Evolutionary conservation across 441 rosid species (phyloP), one percentile per base, ranked within the genome.

Genomic region (Eutrema salsugineum): DNA sequence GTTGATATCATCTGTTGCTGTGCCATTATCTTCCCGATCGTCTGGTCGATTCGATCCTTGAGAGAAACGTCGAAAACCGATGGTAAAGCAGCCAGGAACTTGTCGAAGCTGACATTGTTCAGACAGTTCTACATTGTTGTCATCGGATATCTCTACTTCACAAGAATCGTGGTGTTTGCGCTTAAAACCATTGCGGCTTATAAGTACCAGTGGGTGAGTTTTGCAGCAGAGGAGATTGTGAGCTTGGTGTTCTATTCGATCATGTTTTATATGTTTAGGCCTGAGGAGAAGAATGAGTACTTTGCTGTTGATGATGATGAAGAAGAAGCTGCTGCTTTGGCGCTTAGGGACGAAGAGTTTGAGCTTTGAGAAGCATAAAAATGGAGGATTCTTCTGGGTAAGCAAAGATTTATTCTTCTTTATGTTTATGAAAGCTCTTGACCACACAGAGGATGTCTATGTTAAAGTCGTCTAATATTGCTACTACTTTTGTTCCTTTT

Each of bases 181-280:
- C 75, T 93, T 17, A 91, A 79, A 86, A 95, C 97, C 2, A 89
- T 95, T 33, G 96, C 97, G 0, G 94, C 96, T 2, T 95, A 95
- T 28, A 91, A 86, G 82, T 95, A 86, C 32, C 92, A 91, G 84
- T 95, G 97, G 98, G 95, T 93, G 70, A 89, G 95, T 66, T 83
- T 81, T 83, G 93, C 89, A 0, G 97, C 97, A 0, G 97, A 93
- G 87, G 97, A 95, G 89, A 73, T 76, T n/a, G 98, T 91, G 2
- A 86, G 94, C 78, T 66, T 91, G 67, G 83, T 77, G 32, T 89
- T 95, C 68, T 95, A 83, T 71, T 51, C 72, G 11, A 86, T 93
- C 48, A 95, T 93, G 84, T 91, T 95, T 75, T 84, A 88, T 63
- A 91, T 93, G 99, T 95, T 95, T 74, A 87, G 96, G 91, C 99